Conservation (phyloP, 805 yeast species). For the Candida caryicola region DNA sequence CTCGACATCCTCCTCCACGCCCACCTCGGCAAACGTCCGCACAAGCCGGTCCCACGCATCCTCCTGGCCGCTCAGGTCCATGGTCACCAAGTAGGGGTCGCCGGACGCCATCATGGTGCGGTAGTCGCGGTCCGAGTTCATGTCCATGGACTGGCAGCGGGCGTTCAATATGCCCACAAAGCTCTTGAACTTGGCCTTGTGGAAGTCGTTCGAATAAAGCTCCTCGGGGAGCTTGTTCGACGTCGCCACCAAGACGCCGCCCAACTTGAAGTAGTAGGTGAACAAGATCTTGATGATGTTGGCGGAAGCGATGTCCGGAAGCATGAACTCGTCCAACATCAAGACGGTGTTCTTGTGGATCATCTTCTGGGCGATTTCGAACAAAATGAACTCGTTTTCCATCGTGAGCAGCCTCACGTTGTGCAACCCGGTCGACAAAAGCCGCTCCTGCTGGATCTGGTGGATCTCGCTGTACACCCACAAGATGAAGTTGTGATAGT, state of each 20-base stretch:
- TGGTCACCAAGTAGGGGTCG: slow-evolving; percentile 33
- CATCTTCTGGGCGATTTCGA: slow-evolving; percentile 66
- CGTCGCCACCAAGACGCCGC: slow-evolving; percentile 74
- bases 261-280: slow-evolving; percentile 66
- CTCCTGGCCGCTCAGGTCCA: slow-evolving; percentile 19
- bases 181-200: slow-evolving; percentile 52
- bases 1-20: slow-evolving; percentile 11
- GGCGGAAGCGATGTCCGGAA: slow-evolving; percentile 74
- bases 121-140: slow-evolving; percentile 59
- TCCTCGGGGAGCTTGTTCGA: slow-evolving; percentile 73
- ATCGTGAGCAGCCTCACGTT: slow-evolving; percentile 21
- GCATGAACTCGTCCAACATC: slow-evolving; percentile 70
- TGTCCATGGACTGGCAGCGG: slow-evolving; percentile 60
- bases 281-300: slow-evolving; percentile 63
- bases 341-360: slow-evolving; percentile 55
- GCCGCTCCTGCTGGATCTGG: slow-evolving; percentile 45
- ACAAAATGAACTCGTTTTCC: slow-evolving; percentile 62
- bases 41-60: slow-evolving; percentile 36
- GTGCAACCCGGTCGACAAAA: slow-evolving; percentile 25
- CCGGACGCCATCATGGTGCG: slow-evolving; percentile 32
- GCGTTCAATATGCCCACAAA: slow-evolving; percentile 56
- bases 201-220: slow-evolving; percentile 63
- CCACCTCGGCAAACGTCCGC: slow-evolving; percentile 14
- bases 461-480: slow-evolving; percentile 68
- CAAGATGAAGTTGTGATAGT: slow-evolving; percentile 64